Conservation (phyloP, 2,329 filamentous ascomycete species). For the Scopulariopsis brevicaulis region DNA sequence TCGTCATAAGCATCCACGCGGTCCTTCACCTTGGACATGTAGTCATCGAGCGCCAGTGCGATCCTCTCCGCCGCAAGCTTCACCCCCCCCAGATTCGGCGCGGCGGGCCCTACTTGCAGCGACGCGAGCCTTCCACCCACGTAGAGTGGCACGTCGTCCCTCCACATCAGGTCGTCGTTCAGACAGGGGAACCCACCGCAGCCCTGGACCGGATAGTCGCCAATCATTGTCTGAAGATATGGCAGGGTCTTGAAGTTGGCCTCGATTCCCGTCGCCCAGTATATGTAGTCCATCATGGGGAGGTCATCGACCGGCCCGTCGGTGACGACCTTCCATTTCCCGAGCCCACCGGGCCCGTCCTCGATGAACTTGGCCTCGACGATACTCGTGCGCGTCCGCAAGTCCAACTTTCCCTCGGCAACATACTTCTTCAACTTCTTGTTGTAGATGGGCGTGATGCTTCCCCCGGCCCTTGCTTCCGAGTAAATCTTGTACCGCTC, state of each 20-base stretch:
- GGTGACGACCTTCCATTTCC: conserved; percentile 31
- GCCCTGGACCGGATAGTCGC: conserved; percentile 47
- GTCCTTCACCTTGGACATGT: conserved; percentile 13
- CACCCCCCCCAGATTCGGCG: conserved; percentile 63
- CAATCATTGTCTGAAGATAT: conserved; percentile 46
- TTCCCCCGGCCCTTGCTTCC: conserved; percentile 62
- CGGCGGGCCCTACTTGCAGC: conserved; percentile 59
- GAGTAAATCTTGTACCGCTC: conserved; percentile 56
- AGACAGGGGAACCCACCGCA: conserved; percentile 60
- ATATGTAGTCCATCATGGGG: conserved; percentile 55
- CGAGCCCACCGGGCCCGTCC: conserved; percentile 4
- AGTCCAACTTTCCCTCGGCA: conserved; percentile 33
- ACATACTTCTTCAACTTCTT: conserved; percentile 55
- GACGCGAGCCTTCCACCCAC: conserved; percentile 57
- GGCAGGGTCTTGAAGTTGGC: conserved; percentile 50
- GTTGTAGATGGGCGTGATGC: conserved; percentile 57
- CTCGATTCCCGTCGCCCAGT: conserved; percentile 64
- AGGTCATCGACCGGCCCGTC: conserved; percentile 38
- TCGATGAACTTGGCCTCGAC: conserved; percentile 30
- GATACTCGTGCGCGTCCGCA: conserved; percentile 49
- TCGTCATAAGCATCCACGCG: background rate
- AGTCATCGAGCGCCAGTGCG: conserved; percentile 56
- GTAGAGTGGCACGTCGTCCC: conserved; percentile 60
- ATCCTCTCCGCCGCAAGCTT: conserved; percentile 63
- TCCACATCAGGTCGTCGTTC: conserved; percentile 69